A percentile compares a stretch with the other conserved stretches of the same genome.
phyloP scores from a whole-genome alignment of 441 rosid species.

The Viola pubescens region DNA sequence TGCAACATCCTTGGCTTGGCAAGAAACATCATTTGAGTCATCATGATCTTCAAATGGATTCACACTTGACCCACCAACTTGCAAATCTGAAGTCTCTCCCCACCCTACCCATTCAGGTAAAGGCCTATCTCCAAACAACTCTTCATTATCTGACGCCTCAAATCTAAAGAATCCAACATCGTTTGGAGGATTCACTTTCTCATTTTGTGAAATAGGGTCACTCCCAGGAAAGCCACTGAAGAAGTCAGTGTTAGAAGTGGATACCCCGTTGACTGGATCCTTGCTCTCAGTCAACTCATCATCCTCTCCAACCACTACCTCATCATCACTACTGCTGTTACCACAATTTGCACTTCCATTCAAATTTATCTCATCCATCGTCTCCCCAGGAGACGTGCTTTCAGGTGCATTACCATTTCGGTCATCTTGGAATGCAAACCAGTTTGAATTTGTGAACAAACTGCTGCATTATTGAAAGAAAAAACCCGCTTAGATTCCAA shows the following conservation, averaged over 20 bases:
- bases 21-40: constrained; percentile 26
- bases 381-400: constrained; percentile 45
- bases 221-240: constrained; percentile 28
- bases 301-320: constrained; percentile 89
- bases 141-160: constrained; percentile 47
- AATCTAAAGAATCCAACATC: constrained; percentile 47
- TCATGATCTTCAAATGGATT: constrained; percentile 61
- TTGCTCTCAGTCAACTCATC: constrained; percentile 64
- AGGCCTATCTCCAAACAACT: constrained; percentile 46
- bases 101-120: constrained; percentile 88
- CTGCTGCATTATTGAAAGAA: constrained; percentile 39
- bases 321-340: constrained; percentile 83
- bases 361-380: constrained; percentile 64
- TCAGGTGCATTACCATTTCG: constrained; percentile 44
- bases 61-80: constrained; percentile 43
- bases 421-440: constrained; percentile 95
- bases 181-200: constrained; percentile 26
- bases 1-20: constrained; percentile 27
- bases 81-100: constrained; percentile 55
- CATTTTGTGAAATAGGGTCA: constrained; percentile 19
- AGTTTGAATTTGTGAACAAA: constrained; percentile 87
- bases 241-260: constrained; percentile 46
- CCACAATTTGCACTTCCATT: constrained; percentile 49
- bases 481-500: background rate
- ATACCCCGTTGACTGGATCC: constrained; percentile 35